Conservation (phyloP, 2,329 filamentous ascomycete species). For the Diaporthe sp. region DNA sequence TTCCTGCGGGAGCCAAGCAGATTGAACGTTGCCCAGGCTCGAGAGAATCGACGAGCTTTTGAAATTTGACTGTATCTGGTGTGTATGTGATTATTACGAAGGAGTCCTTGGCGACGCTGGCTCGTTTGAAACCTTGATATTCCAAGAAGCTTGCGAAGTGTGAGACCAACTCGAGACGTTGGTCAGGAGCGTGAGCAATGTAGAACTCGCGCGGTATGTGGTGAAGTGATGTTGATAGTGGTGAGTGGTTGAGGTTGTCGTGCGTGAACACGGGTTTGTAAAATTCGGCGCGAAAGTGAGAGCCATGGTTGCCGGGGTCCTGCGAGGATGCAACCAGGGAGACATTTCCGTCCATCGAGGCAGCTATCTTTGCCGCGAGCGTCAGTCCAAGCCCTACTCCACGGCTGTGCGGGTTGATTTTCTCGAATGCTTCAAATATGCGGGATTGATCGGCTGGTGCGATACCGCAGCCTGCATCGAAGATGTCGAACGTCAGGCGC, state of each 20-base stretch:
- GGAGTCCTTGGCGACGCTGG: not conserved
- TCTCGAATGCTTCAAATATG: constrained; percentile 59
- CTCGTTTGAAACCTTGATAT: constrained; percentile 9
- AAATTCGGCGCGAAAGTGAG: constrained; percentile 52
- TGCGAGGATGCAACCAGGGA: constrained; percentile 51
- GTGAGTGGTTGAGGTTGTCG: not conserved
- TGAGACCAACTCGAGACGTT: not conserved
- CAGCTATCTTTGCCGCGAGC: constrained; percentile 55
- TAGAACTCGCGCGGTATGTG: constrained; percentile 1
- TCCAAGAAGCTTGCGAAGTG: constrained; percentile 20
- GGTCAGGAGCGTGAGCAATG: not conserved
- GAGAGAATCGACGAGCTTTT: not conserved
- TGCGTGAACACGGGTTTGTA: not conserved
- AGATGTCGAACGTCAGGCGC: constrained; percentile 53
- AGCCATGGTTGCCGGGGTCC: constrained; percentile 48
- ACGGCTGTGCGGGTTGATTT: constrained; percentile 51
- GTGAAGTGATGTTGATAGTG: not conserved
- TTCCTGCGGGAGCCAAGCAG: not conserved
- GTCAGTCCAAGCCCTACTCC: constrained; percentile 59
- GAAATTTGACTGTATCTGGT: not conserved
- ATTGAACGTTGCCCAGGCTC: not conserved
- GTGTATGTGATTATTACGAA: constrained; percentile 5
- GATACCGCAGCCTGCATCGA: constrained; percentile 58
- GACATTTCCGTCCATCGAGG: constrained; percentile 53
- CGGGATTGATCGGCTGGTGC: constrained; percentile 48